phyloP scores from a whole-genome alignment of 2,329 filamentous ascomycete genomes.

The Fusarium abutilonis region DNA sequence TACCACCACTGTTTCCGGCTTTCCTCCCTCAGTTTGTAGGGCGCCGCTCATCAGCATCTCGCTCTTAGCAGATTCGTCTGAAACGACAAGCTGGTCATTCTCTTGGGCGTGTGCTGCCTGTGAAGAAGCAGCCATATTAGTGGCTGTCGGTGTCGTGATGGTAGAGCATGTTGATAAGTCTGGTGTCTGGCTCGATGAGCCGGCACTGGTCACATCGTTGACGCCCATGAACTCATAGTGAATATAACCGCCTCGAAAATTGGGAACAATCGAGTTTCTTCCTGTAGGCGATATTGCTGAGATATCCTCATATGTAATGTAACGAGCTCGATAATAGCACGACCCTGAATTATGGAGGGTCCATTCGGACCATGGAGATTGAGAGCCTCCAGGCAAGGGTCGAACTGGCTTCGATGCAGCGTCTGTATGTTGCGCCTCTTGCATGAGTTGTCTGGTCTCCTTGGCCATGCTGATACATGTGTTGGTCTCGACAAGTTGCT shows the following conservation, averaged over 20 bases:
- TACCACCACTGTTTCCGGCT: constrained; percentile 11
- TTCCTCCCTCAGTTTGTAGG: constrained; percentile 3
- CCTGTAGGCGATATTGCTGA: constrained; percentile 23
- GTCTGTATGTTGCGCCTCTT: constrained; percentile 10
- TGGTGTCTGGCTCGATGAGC: background rate
- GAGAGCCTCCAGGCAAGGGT: background rate
- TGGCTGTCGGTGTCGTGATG: constrained; percentile 15
- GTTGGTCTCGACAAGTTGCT: background rate
- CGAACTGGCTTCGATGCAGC: constrained; percentile 8
- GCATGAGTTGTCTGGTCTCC: constrained; percentile 2
- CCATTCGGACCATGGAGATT: constrained; percentile 37
- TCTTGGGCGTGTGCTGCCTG: background rate
- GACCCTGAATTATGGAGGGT: constrained; percentile 18
- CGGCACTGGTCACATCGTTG: constrained; percentile 6
- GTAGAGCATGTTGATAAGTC: constrained; percentile 26
- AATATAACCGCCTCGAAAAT: constrained; percentile 32
- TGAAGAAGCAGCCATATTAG: background rate
- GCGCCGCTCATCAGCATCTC: constrained; percentile 32
- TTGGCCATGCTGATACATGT: constrained; percentile 12
- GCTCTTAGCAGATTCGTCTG: background rate
- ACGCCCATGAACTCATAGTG: constrained; percentile 40
- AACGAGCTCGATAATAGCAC: constrained; percentile 40
- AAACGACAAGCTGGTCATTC: constrained; percentile 12
- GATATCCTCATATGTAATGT: constrained; percentile 33
- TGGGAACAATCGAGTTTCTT: constrained; percentile 36